Evolutionary conservation across 2,329 filamentous ascomycete genomes (phyloP), one percentile per base, ranked within the genome.

Genomic region (Claviceps sp.): DNA sequence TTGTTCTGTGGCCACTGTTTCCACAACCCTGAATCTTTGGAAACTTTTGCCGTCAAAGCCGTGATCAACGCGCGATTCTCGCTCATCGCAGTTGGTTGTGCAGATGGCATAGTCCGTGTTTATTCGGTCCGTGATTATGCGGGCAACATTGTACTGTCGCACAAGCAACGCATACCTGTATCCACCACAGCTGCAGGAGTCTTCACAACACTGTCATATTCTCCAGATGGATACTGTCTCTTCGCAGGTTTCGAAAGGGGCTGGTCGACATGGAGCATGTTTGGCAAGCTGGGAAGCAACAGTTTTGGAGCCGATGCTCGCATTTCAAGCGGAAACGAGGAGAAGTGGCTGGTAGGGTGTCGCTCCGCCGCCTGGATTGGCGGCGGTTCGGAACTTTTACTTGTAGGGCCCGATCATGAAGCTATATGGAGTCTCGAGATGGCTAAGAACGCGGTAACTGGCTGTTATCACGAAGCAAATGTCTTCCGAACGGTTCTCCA

Each of bases 261-360:
- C 0, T 98, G 93, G 93, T 85, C 87, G 4, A 91, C 84, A 47
- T 98, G 91, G 91, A 97, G 91, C 65, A 93, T 97, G 40, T 98
- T 95, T 67, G 93, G 93, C 38, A 96, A 95, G 66, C 78, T 85
- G 2, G 84, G 89, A 14, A 89, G 85, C 52, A 88, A 82, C 59
- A 95, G 88, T 63, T 97, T 97, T 64, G 75, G 77, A 6, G 75
- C 80, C 13, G 87, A 95, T 60, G 72, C 74, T 26, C 68, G 71
- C 2, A 73, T 89, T 40, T 81, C 83, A 2, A 70, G 76, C 48
- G 70, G 71, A 6, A 91, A 93, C 61, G 78, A 77, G 30, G 91
- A 98, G 63, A 77, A 80, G 45, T 97, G 91, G 89, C 74, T 97
- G n/a, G 75, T 78, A 5, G 88, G 90, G 3, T 75, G 95, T 24